Percentiles rank a stretch among this genome's conserved stretches.
These are phyloP conservation scores for Nannizzia gypsea DNA, from an alignment of 2,329 filamentous ascomycete genomes.

Conservation along the genomic window DNA sequence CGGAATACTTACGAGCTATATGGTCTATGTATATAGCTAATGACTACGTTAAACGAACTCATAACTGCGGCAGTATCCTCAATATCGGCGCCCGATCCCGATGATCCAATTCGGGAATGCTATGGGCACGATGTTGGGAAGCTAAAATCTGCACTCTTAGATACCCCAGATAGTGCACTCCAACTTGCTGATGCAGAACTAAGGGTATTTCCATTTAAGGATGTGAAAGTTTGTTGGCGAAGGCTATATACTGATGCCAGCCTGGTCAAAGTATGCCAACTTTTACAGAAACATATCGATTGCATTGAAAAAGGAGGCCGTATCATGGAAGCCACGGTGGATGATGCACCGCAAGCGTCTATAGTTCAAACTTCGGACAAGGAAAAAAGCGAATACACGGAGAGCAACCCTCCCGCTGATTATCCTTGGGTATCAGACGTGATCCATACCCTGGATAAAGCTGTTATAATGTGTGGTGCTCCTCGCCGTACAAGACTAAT, in stretches of 20 bases:
- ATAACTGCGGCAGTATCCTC: conserved; percentile 19
- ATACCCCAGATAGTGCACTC: conserved; percentile 32
- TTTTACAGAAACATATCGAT: conserved; percentile 16
- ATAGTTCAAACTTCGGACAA: background rate
- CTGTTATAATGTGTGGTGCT: conserved; percentile 62
- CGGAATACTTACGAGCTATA: background rate
- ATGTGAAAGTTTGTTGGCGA: conserved; percentile 46
- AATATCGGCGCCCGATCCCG: conserved; percentile 19
- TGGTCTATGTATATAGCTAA: background rate
- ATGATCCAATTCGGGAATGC: conserved; percentile 30
- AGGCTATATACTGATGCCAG: conserved; percentile 47
- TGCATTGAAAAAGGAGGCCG: background rate
- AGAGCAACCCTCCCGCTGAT: background rate
- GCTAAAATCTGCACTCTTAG: conserved; percentile 19
- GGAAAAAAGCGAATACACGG: background rate
- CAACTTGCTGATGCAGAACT: conserved; percentile 42
- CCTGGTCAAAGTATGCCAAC: conserved; percentile 34
- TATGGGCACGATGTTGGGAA: conserved; percentile 18
- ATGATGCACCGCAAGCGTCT: background rate
- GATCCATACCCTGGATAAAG: conserved; percentile 59
- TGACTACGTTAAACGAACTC: conserved; percentile 15
- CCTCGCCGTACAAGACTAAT: conserved; percentile 41
- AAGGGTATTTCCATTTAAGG: conserved; percentile 45
- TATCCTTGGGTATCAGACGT: conserved; percentile 44
- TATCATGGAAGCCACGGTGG: background rate